phyloP scores from a whole-genome alignment of 352 stramenopile species.

The Pythium aphanidermatum region DNA sequence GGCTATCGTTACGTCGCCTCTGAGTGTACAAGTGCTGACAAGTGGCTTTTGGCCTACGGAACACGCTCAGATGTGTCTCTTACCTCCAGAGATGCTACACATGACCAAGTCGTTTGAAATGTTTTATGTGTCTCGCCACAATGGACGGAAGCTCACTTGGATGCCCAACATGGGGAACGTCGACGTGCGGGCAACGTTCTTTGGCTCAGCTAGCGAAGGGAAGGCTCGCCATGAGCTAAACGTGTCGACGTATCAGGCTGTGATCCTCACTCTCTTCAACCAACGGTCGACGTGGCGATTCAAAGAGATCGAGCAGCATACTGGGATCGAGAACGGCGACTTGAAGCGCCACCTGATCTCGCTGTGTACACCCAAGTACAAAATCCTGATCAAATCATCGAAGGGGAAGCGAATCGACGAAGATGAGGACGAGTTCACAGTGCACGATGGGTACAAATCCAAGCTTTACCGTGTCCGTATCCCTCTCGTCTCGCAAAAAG shows the following conservation, averaged over 20 bases:
- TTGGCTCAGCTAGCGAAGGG: constrained; percentile 37
- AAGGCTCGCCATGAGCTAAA: constrained; percentile 91
- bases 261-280: constrained; percentile 98
- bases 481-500: constrained; percentile 79
- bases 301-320: constrained; percentile 87
- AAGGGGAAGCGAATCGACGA: constrained; percentile 96
- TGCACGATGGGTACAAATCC: constrained; percentile 94
- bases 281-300: constrained; percentile 68
- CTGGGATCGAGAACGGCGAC: constrained; percentile 85
- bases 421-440: constrained; percentile 91
- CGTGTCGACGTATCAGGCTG: constrained; percentile 98
- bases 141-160: constrained; percentile 94
- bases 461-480: constrained; percentile 89
- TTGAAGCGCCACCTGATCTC: constrained; percentile 95
- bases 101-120: constrained; percentile 86
- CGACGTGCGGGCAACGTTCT: constrained; percentile 91
- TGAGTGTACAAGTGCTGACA: constrained; percentile 81
- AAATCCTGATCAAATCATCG: constrained; percentile 96
- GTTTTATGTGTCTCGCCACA: constrained; percentile 95
- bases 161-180: constrained; percentile 91
- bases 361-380: constrained; percentile 96
- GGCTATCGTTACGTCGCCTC: constrained; percentile 5
- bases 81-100: constrained; percentile 76
- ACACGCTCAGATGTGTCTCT: constrained; percentile 74
- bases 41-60: constrained; percentile 85